A percentile compares a stretch with the other conserved stretches of the same genome.
These are phyloP conservation scores for Mucor velutinosus DNA, from an alignment of 371 early-diverging fungal genomes.

Conservation along the genomic window DNA sequence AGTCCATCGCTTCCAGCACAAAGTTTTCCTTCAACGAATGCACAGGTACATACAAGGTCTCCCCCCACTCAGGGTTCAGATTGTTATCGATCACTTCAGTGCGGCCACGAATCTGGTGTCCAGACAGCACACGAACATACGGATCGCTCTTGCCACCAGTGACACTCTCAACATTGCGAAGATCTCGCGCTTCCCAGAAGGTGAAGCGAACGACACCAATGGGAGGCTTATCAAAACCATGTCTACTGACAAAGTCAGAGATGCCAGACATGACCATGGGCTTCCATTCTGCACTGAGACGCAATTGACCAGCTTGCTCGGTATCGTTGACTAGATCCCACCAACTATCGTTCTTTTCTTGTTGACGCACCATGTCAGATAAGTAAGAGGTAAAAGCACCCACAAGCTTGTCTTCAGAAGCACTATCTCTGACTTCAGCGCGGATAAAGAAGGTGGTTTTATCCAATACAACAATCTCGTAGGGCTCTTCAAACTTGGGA, in stretches of 20 bases:
- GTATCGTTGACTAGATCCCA: conserved; percentile 42
- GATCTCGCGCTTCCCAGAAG: conserved; percentile 71
- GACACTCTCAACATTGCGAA: conserved; percentile 73
- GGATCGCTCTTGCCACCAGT: conserved; percentile 84
- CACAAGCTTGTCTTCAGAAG: conserved; percentile 33
- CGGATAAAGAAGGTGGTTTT: conserved; percentile 39
- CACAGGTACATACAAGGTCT: conserved; percentile 71
- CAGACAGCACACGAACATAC: conserved; percentile 71
- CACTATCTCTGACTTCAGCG: conserved; percentile 46
- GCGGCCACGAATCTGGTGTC: conserved; percentile 60
- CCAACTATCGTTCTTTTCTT: conserved; percentile 43
- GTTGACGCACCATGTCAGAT: conserved; percentile 37
- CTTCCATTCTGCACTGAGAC: conserved; percentile 58
- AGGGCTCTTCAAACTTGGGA: conserved; percentile 52
- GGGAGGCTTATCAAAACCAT: conserved; percentile 56
- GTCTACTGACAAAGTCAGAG: conserved; percentile 38
- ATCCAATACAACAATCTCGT: conserved; percentile 55
- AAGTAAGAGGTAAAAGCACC: conserved; percentile 41
- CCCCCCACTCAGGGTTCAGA: conserved; percentile 89
- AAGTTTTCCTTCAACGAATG: conserved; percentile 70
- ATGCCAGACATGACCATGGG: conserved; percentile 55
- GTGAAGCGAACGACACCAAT: conserved; percentile 84
- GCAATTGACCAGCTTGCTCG: conserved; percentile 40
- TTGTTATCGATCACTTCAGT: conserved; percentile 77
- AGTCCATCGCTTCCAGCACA: conserved; percentile 80